Evolutionary conservation across 148 eudicot species (phyloP).

Genomic region (Rhododendron ferrugineum): DNA sequence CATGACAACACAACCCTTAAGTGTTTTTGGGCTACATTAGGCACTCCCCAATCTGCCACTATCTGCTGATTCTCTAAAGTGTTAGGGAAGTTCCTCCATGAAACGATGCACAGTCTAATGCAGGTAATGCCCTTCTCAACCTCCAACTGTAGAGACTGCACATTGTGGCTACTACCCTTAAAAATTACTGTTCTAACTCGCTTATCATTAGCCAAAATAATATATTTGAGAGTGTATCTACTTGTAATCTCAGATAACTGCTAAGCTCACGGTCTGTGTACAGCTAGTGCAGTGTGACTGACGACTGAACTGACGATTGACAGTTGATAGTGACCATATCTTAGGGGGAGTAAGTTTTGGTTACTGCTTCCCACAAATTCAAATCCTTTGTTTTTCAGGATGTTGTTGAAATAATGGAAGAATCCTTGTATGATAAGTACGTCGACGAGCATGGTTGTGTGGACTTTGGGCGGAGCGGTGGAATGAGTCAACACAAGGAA

Average conservation of each 20-base stretch:
- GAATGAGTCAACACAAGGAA: slow-evolving; percentile 98
- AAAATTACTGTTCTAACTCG: neutral
- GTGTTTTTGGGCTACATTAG: neutral
- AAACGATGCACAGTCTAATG: neutral
- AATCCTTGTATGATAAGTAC: slow-evolving; percentile 89
- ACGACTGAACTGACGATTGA: neutral
- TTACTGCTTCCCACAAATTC: neutral
- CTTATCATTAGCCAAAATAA: neutral
- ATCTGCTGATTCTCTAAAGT: neutral
- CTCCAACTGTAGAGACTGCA: neutral
- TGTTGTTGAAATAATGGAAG: slow-evolving; percentile 95
- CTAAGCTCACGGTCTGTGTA: neutral
- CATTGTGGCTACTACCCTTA: neutral
- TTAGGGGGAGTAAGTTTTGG: neutral
- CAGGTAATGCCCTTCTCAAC: neutral
- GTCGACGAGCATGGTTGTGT: slow-evolving; percentile 84
- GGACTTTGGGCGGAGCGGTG: slow-evolving; percentile 94
- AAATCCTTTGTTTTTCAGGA: slow-evolving; percentile 49
- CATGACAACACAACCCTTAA: neutral
- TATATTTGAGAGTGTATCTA: neutral
- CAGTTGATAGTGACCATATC: neutral
- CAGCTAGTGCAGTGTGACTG: neutral
- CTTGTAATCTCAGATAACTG: neutral
- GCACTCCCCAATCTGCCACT: neutral
- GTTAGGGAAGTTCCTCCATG: neutral